Base-by-base conservation (phyloP, 192 early-diverging fungal species). In the Linnemannia elongata region DNA sequence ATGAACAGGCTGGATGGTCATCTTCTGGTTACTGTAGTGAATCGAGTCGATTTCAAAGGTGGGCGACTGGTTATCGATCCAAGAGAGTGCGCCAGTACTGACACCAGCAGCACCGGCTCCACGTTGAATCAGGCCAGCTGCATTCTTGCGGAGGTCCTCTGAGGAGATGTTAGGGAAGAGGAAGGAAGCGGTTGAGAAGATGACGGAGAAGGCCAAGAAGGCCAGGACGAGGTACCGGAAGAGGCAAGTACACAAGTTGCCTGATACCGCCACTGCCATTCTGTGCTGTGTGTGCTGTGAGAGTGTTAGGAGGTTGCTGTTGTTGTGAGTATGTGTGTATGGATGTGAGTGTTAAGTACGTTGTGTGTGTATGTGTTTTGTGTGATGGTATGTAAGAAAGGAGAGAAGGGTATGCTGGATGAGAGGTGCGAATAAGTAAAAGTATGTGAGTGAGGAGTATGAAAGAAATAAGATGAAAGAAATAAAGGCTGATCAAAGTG, bases 91-190 rank as follows among this genome's bases (percentile, higher is more conserved):
- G 1, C 69, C 74, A 15, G 74, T 38, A 20, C 57, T 70, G 75
- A 82, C 81, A 36, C 80, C 80, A 47, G 80, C 80, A 36, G 81
- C 81, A 24, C 79, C 79, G 24, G 85, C 79, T 24, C 79, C 79
- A n/a, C 85, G 78, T 75, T 87, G 85, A 81, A 87, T 87, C 79
- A 87, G 75, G 18, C 80, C 85, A 81, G 85, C 85, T 78, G 85
- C 85, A 87, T 87, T 87, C 85, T 87, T 87, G 76, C 85, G 85
- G 42, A 87, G 79, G 71, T 81, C 80, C 75, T 81, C 80, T 6
- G 85, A 87, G 42, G 69, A 69, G 45, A 83, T 18, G 72, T 83
- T 55, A 1, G 80, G 80, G 63, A 83, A 83, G 10, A 87, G 38
- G 45, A 87, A 47, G n/a, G 74, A 81, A 7, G 74, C 75, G 10